These are phyloP conservation scores for Candida stauntonica DNA, from an alignment of 805 yeast species.

Conservation along the genomic window DNA sequence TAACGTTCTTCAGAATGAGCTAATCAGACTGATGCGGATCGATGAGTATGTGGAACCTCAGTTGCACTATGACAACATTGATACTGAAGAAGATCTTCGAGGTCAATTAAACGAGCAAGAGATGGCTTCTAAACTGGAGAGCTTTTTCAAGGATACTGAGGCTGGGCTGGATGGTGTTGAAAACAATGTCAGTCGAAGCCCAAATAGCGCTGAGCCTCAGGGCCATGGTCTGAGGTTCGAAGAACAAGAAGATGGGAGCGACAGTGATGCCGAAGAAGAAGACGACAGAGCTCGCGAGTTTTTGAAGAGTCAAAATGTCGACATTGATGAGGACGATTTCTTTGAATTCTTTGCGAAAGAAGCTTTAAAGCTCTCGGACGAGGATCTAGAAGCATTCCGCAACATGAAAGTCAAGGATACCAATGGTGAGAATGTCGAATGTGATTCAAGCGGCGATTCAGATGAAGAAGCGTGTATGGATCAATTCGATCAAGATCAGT, in stretches of 20 bases:
- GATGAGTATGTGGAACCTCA: constrained; percentile 14
- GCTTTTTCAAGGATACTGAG: constrained; percentile 23
- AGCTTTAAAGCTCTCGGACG: constrained; percentile 45
- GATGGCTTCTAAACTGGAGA: constrained; percentile 23
- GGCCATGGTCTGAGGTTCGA: constrained; percentile 6
- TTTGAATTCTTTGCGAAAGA: constrained; percentile 58
- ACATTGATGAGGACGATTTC: constrained; percentile 64
- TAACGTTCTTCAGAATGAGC: constrained; percentile 28
- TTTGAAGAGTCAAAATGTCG: constrained; percentile 33
- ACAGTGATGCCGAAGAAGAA: constrained; percentile 15
- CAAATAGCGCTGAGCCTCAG: constrained; percentile 1
- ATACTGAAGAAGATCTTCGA: background rate
- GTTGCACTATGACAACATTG: constrained; percentile 12
- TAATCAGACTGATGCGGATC: constrained; percentile 21
- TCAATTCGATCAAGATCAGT: background rate
- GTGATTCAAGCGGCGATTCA: constrained; percentile 17
- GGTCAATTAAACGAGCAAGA: constrained; percentile 21
- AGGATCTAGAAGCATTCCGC: constrained; percentile 39
- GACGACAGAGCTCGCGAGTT: constrained; percentile 28
- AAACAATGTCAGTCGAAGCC: too few species aligned
- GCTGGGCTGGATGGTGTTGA: constrained; percentile 24
- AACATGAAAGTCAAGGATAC: constrained; percentile 19
- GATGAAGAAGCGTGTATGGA: constrained; percentile 5
- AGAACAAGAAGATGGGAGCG: constrained; percentile 1
- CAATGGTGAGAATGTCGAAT: constrained; percentile 10